These are phyloP conservation scores for Cubamyces lactineus DNA, from an alignment of 768 basidiomycete species.

Conservation along the genomic window DNA sequence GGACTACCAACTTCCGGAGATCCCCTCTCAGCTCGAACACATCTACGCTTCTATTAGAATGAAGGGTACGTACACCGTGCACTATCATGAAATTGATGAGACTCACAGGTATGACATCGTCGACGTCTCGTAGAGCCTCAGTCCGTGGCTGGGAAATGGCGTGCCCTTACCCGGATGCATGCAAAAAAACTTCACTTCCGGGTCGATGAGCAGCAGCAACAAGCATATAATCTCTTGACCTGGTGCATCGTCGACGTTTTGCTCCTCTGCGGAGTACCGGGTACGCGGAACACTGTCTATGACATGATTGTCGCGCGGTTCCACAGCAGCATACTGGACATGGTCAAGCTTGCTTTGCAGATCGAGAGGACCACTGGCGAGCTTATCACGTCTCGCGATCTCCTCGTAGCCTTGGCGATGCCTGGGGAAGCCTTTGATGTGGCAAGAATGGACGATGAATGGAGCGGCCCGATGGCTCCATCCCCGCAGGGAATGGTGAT, in stretches of 20 bases:
- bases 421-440: background rate
- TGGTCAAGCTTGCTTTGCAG: background rate
- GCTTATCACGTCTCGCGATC: constrained; percentile 12
- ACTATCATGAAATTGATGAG: background rate
- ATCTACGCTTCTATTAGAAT: constrained; percentile 6
- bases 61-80: constrained; percentile 6
- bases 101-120: too few species aligned
- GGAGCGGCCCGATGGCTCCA: background rate
- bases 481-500: background rate
- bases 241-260: background rate
- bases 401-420: background rate
- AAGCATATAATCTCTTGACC: background rate
- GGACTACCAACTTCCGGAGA: constrained; percentile 3
- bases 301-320: background rate
- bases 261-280: background rate
- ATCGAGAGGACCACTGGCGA: constrained; percentile 9
- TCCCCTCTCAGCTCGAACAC: background rate
- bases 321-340: background rate
- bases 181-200: background rate
- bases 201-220: background rate
- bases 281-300: background rate
- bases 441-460: constrained; percentile 15
- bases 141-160: constrained; percentile 18
- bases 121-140: constrained; percentile 13
- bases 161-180: constrained; percentile 14